These are phyloP conservation scores for Apiotrichum veenhuisii DNA, from an alignment of 1,284 basidiomycete species.

Conservation along the genomic window DNA sequence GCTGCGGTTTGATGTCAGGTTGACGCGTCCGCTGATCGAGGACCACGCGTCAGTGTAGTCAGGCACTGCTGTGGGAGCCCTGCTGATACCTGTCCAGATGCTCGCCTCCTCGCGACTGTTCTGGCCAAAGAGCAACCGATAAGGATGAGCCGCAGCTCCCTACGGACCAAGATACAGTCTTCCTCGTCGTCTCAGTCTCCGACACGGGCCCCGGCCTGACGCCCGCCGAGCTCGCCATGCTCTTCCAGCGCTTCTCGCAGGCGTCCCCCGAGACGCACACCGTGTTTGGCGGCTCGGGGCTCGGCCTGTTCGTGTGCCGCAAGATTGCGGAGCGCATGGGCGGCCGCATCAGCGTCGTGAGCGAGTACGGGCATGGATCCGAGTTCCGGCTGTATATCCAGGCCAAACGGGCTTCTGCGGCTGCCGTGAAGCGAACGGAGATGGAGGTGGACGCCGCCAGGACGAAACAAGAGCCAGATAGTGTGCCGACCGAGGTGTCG, in stretches of 20 bases:
- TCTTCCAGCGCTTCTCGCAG: conserved; percentile 43
- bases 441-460: too few relatives aligned
- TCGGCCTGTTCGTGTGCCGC: conserved; percentile 32
- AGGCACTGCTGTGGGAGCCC: too few relatives aligned
- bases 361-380: conserved; percentile 18
- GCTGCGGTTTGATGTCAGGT: too few relatives aligned
- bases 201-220: conserved; percentile 44
- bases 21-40: too few relatives aligned
- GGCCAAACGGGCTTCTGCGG: too few relatives aligned
- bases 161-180: too few relatives aligned
- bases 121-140: too few relatives aligned
- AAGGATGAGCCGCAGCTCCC: too few relatives aligned
- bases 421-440: neutral
- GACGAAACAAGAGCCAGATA: neutral
- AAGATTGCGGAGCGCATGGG: conserved; percentile 23
- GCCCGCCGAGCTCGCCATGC: conserved; percentile 28
- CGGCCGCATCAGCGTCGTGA: conserved; percentile 23
- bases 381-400: conserved; percentile 48
- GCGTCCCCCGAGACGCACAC: conserved; percentile 35
- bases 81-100: too few relatives aligned
- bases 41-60: too few relatives aligned
- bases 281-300: conserved; percentile 41
- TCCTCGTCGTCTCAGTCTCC: conserved; percentile 26
- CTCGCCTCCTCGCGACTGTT: too few relatives aligned
- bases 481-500: too few relatives aligned